Evolutionary conservation across 805 yeast genomes (phyloP).

Genomic region (Candida dajiaensis): DNA sequence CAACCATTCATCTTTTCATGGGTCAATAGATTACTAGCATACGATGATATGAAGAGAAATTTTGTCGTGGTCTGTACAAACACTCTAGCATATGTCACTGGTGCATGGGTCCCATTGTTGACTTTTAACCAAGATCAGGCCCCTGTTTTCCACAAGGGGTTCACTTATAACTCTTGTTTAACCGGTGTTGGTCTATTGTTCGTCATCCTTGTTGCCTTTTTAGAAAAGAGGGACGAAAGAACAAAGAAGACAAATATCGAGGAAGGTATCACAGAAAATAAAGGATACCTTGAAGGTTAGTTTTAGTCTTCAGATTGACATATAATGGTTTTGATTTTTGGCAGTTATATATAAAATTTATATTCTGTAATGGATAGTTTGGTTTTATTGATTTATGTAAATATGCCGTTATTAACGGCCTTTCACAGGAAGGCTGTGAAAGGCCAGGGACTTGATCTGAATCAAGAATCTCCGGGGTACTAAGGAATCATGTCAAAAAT

Average conservation of each 20-base stretch:
- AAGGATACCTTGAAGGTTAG: not conserved
- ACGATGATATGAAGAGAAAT: conserved; percentile 27
- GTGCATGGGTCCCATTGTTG: conserved; percentile 36
- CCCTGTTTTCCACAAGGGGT: conserved; percentile 33
- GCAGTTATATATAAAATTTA: no score
- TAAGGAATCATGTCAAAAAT: no score
- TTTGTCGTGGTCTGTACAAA: conserved; percentile 36
- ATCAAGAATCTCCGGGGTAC: no score
- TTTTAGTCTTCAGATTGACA: no score
- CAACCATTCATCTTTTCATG: conserved; percentile 53
- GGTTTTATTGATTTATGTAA: no score
- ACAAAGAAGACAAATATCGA: not conserved
- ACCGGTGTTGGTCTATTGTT: conserved; percentile 27
- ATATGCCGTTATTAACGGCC: no score
- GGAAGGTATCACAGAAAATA: not conserved
- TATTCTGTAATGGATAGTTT: no score
- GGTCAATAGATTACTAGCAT: conserved; percentile 41
- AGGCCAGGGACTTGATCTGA: no score
- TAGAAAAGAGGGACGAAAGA: conserved; percentile 19
- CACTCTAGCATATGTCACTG: conserved; percentile 35
- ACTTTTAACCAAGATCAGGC: conserved; percentile 33
- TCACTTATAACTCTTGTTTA: conserved; percentile 32
- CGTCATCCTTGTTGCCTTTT: conserved; percentile 22
- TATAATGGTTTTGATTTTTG: no score
- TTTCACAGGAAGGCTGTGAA: no score